Base-by-base conservation (phyloP, 371 early-diverging fungal genomes). In the Actinomortierella ambigua region DNA sequence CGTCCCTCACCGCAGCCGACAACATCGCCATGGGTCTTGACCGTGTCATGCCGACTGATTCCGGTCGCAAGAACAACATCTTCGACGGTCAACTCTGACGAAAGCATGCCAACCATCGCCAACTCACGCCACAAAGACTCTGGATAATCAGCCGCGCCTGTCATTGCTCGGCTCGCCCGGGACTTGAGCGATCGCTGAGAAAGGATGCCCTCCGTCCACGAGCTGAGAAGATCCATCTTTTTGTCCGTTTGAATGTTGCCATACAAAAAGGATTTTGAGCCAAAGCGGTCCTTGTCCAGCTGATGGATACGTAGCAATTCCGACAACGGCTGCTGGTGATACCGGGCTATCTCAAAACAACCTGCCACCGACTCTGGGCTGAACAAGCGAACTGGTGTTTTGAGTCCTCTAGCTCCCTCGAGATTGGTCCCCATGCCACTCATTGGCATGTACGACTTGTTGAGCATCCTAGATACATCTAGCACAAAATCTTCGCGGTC, bases 91-190 rank as follows among this genome's bases (percentile, higher is more conserved):
- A 71, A 17, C 18, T 42, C 28, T n/a, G 43, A 53, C 11, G 63
- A 53, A 18, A 71, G 51, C 3, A 63, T 55, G 2, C 73, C 73
- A 1, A 53, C 42, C 73, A 71, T 66, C 8, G 63, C 63, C 56
- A 71, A 62, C 18, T 71, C 73, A 8, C 66, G 55, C 73, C 73
- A 65, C 3, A 71, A 63, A 2, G 43, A 42, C 52, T 65, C 73
- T 47, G 2, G 41, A 1, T 14, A 48, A 23, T 13, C 27, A 13
- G 1, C 41, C 34, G 1, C 3, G 28, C 9, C 17, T n/a, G 2
- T 28, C n/a, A 18, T 55, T 27, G 9, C 1, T 39, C 2, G 20
- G 23, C 6, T 48, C 59, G 11, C 55, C 50, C 13, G 59, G 22
- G 11, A 11, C 34, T 34, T 34, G 34, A 34, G 34, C 11, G 34